Conservation (phyloP, 164 flowering plant genomes). For the Macadamia tetraphylla region DNA sequence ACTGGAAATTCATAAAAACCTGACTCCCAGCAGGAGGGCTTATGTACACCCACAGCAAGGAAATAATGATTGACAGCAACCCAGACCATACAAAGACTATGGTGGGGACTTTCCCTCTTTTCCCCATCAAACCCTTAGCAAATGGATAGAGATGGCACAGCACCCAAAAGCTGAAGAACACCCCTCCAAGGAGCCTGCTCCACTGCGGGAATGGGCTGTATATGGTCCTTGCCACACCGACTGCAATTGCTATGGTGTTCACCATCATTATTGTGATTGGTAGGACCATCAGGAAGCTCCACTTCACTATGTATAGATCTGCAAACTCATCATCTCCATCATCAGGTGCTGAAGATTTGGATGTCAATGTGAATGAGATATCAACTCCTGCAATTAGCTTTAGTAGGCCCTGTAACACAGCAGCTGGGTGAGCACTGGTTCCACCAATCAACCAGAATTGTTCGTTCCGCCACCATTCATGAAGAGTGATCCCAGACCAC, state of each 20-base stretch:
- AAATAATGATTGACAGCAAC: conserved; percentile 62
- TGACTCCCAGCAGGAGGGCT: conserved; percentile 57
- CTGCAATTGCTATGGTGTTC: conserved; percentile 68
- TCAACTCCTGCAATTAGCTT: conserved; percentile 90
- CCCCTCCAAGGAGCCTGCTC: conserved; percentile 91
- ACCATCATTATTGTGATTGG: conserved; percentile 83
- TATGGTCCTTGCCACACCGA: conserved; percentile 67
- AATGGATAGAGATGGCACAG: conserved; percentile 83
- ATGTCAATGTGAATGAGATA: conserved; percentile 84
- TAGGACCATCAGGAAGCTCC: conserved; percentile 79
- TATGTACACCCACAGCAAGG: conserved; percentile 73
- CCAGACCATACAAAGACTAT: conserved; percentile 93
- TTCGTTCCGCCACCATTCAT: conserved; percentile 97
- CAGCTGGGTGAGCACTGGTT: conserved; percentile 91
- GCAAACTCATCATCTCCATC: conserved; percentile 87
- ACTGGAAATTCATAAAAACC: conserved; percentile 33
- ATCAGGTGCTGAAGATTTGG: conserved; percentile 66
- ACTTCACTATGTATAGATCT: conserved; percentile 67
- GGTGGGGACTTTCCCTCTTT: conserved; percentile 76
- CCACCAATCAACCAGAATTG: conserved; percentile 97
- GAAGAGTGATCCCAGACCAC: conserved; percentile 86
- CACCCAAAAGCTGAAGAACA: conserved; percentile 96
- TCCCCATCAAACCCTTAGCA: conserved; percentile 91
- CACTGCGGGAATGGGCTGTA: conserved; percentile 83
- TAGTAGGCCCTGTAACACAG: conserved; percentile 77